Evolutionary conservation across 257 asterid genomes (phyloP).

Genomic region (Nicotiana paniculata): DNA sequence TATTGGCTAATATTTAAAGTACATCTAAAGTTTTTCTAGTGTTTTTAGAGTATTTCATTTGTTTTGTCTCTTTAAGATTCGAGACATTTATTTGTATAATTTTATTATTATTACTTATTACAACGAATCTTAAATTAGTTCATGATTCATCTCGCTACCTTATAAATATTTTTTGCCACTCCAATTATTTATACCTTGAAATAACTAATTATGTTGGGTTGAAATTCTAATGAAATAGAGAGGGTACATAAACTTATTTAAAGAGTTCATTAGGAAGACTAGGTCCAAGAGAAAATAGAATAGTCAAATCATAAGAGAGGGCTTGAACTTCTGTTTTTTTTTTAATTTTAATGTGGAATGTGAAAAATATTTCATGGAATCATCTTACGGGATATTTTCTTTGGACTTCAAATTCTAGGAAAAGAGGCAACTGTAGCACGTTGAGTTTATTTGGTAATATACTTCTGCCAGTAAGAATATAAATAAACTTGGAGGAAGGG

Average conservation of each 20-base stretch:
- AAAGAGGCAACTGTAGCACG: background rate
- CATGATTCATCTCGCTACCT: no score
- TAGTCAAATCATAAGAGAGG: conserved; percentile 2
- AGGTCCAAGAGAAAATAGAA: background rate
- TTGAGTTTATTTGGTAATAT: background rate
- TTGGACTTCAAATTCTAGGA: background rate
- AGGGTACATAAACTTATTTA: background rate
- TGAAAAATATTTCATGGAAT: no score
- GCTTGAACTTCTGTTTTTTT: background rate
- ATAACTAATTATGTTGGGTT: background rate
- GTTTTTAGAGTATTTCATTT: no score
- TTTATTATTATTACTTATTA: no score
- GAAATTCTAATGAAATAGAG: background rate
- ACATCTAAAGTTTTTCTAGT: no score
- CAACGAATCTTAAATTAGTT: no score
- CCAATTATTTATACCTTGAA: no score
- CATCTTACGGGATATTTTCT: no score
- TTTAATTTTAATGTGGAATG: background rate
- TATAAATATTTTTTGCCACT: no score
- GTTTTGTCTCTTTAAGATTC: no score
- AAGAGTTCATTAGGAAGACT: background rate
- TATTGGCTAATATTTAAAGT: no score
- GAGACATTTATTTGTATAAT: no score
- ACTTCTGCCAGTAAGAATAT: background rate
- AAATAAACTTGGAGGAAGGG: background rate